phyloP scores from a whole-genome alignment of 768 basidiomycete species.

The Cystobasidium tubakii region DNA sequence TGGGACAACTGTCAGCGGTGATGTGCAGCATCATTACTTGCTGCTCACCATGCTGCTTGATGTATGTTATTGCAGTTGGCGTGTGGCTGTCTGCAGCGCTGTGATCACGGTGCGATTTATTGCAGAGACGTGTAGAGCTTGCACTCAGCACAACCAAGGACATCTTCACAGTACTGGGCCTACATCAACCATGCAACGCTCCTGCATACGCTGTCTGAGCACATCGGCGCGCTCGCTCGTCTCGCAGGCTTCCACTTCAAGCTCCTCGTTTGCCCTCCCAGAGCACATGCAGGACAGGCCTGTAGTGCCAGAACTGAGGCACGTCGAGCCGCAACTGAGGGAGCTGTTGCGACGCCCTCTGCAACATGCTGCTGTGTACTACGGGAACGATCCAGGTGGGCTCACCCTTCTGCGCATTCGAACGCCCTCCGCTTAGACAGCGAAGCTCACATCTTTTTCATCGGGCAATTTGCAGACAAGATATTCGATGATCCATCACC shows the following conservation, averaged over 20 bases:
- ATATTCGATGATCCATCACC: neutral
- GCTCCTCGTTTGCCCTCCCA: neutral
- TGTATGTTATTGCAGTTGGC: neutral
- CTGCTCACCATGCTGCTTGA: conserved; percentile 1
- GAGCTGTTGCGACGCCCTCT: neutral
- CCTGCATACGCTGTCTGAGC: neutral
- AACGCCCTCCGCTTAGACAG: too few species aligned
- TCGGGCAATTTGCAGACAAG: neutral
- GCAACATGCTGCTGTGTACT: neutral
- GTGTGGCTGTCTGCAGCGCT: neutral
- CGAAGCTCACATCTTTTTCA: too few species aligned
- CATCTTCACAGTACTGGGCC: too few species aligned
- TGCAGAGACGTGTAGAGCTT: neutral
- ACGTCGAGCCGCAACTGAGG: neutral
- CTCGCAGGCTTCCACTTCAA: neutral
- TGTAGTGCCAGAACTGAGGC: neutral
- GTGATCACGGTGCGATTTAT: neutral
- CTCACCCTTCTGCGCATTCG: too few species aligned
- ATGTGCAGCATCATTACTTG: neutral
- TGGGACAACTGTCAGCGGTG: neutral
- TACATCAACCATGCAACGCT: neutral
- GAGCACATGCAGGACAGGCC: too few species aligned
- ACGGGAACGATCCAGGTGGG: neutral
- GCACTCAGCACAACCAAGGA: too few species aligned
- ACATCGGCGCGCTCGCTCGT: neutral